Base-by-base conservation (phyloP, 495 filamentous ascomycete species). In the Poronia punctata region DNA sequence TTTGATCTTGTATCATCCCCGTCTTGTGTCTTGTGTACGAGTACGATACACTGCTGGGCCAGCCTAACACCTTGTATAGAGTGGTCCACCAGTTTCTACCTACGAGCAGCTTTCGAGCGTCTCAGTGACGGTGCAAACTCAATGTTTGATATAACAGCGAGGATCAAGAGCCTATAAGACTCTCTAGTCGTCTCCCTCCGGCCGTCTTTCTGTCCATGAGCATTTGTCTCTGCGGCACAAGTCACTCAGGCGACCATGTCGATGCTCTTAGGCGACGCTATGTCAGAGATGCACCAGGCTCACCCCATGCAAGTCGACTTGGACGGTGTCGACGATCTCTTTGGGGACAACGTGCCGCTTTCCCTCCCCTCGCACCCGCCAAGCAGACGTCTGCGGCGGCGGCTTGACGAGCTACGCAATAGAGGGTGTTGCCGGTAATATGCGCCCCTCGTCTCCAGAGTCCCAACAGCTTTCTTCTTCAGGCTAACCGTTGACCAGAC, bases 341-440 rank as follows among this genome's bases (percentile, higher is more conserved):
- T 87, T 57, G 84, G 82, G 17, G 86, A 88, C 61, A 65, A 72
- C 31, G 70, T 72, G 47, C 70, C 68, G 29, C 62, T 90, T 45
- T 64, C 70, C 17, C 50, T 78, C 18, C 64, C 76, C 15, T 57
- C 67, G 15, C 62, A 65, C 12, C 63, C 71, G 6, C 67, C 72
- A 3, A 74, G 78, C 41, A 84, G 82, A 62, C 78, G 79, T 29
- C 71, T 94, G 9, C 70, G 72, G 22, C 77, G 82, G 52, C 79
- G 83, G 25, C 49, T 96, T 20, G 85, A 89, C 55, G 86, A 95
- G 47, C 72, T 94, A 54, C 79, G 86, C 28, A 52, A 73, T 34
- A 72, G 74, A 42, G 90, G 89, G 3, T 94, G 86, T 55, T 84
- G 82, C 67, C 83, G 90, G 86, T 94, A 73, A 66, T 80, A 75